Percentiles rank a stretch among this genome's conserved stretches.
Conservation (phyloP, 768 basidiomycete genomes). For the Hysterangium stoloniferum region DNA sequence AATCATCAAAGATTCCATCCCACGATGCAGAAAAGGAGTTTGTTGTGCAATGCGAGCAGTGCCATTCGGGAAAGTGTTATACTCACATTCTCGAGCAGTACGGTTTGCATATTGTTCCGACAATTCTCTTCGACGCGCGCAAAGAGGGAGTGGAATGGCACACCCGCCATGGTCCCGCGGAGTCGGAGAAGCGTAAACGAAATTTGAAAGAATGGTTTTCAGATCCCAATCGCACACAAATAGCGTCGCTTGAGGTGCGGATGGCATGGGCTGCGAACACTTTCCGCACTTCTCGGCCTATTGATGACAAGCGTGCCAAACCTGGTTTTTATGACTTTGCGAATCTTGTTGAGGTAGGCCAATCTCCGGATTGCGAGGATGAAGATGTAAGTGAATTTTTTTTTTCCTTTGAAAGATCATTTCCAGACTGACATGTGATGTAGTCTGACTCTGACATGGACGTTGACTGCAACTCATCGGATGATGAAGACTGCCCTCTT, state of each 20-base stretch:
- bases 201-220: not conserved
- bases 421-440: no score
- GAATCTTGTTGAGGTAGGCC: not conserved
- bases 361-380: no score
- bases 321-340: constrained; percentile 5
- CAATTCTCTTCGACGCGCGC: constrained; percentile 18
- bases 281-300: not conserved
- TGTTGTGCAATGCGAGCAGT: constrained; percentile 29
- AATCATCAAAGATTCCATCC: constrained; percentile 15
- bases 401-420: no score
- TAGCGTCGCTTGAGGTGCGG: not conserved
- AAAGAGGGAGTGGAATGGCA: constrained; percentile 27
- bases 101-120: constrained; percentile 32
- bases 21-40: constrained; percentile 29
- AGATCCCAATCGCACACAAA: not conserved
- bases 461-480: no score
- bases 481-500: no score
- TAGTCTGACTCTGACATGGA: no score
- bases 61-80: constrained; percentile 31
- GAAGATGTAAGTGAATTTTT: no score
- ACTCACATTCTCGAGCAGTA: constrained; percentile 25
- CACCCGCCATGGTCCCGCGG: not conserved
- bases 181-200: not conserved
- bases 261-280: not conserved
- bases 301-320: constrained; percentile 3